Percentiles rank a stretch among this genome's conserved stretches.
Conservation (phyloP, 352 stramenopile species). For the Globisporangium takayamanum region DNA sequence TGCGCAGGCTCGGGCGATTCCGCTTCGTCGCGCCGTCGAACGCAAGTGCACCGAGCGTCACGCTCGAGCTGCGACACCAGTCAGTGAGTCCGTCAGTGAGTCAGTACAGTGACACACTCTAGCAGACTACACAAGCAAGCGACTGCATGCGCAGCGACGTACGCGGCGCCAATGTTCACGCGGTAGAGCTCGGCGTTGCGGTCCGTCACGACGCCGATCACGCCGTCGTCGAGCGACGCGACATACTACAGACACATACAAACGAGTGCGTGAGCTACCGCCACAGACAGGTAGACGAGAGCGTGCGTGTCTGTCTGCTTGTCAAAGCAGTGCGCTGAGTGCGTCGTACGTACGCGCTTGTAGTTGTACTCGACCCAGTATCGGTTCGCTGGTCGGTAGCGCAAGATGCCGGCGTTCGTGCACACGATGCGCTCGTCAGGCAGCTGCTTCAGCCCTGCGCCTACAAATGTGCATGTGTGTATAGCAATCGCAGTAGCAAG, state of each 20-base stretch:
- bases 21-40: constrained; percentile 98
- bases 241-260: constrained; percentile 44
- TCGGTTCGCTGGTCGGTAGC: constrained; percentile 81
- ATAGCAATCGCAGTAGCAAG: constrained; percentile 1
- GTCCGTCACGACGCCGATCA: constrained; percentile 94
- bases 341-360: constrained; percentile 50
- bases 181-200: constrained; percentile 91
- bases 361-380: constrained; percentile 89
- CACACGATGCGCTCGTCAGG: constrained; percentile 53
- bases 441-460: constrained; percentile 54
- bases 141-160: constrained; percentile 22
- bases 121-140: neutral
- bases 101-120: neutral
- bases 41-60: constrained; percentile 67
- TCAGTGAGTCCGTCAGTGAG: neutral
- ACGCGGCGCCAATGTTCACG: constrained; percentile 92
- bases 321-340: neutral
- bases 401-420: constrained; percentile 79
- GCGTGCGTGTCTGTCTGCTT: neutral
- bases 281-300: constrained; percentile 1
- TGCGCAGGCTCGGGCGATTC: constrained; percentile 91
- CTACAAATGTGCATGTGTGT: constrained; percentile 16
- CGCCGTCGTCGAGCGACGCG: constrained; percentile 78
- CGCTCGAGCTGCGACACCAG: constrained; percentile 37
- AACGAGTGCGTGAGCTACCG: neutral